Percentiles rank a stretch among this genome's conserved stretches.
phyloP scores from a whole-genome alignment of 2,329 filamentous ascomycete species.

The Hymenoscyphus albidus region DNA sequence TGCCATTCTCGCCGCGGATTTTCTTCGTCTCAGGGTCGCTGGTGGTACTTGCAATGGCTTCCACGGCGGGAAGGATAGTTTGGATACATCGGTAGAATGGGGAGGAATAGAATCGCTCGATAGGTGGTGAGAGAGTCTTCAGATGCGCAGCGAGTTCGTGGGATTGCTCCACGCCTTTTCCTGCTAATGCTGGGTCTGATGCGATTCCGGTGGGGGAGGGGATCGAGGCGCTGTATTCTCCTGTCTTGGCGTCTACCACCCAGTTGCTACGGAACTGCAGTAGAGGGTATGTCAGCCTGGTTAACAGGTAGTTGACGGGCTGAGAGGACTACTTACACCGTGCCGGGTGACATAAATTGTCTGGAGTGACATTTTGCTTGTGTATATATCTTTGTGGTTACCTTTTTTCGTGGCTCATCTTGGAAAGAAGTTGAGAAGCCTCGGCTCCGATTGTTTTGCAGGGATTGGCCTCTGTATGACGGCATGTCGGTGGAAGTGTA shows the following conservation, averaged over 20 bases:
- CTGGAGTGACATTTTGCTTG: slow-evolving; percentile 45
- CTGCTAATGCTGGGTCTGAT: slow-evolving; percentile 81
- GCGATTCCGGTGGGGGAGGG: slow-evolving; percentile 83
- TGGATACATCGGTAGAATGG: slow-evolving; percentile 87
- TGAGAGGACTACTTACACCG: slow-evolving; percentile 53
- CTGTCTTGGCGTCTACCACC: slow-evolving; percentile 77
- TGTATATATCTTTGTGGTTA: slow-evolving; percentile 34
- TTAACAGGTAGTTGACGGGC: slow-evolving; percentile 15
- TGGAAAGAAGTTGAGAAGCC: neutral
- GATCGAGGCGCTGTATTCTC: slow-evolving; percentile 69
- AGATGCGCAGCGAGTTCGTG: slow-evolving; percentile 70
- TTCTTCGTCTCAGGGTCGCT: slow-evolving; percentile 31
- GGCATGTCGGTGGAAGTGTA: neutral
- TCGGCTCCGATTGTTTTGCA: slow-evolving; percentile 2
- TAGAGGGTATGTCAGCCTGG: slow-evolving; percentile 9
- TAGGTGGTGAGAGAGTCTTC: slow-evolving; percentile 56
- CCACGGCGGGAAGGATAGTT: slow-evolving; percentile 69
- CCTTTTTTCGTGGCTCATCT: slow-evolving; percentile 29
- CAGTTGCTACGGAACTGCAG: slow-evolving; percentile 83
- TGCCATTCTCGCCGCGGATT: slow-evolving; percentile 53
- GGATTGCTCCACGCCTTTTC: slow-evolving; percentile 81
- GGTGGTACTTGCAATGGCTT: slow-evolving; percentile 37
- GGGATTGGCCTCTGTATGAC: neutral
- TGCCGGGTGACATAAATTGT: slow-evolving; percentile 72
- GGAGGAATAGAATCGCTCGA: slow-evolving; percentile 76